Percentiles rank a stretch among this genome's conserved stretches.
Conservation (phyloP, 305 asterid genomes). For the Fraxinus albicans region DNA sequence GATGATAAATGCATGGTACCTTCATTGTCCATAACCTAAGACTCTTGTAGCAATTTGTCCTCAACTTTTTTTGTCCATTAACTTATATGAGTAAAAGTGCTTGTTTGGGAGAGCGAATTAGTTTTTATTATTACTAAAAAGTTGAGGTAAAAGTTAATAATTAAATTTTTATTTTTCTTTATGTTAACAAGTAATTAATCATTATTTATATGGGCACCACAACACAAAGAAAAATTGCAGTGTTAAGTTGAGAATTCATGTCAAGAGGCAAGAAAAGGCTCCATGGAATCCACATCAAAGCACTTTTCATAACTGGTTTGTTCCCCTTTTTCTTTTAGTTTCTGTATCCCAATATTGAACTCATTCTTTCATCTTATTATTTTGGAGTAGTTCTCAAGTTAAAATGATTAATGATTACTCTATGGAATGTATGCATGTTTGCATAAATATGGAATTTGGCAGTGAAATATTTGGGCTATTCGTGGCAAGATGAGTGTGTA, state of each 20-base stretch:
- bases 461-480: constrained; percentile 33
- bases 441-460: constrained; percentile 4
- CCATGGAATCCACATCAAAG: constrained; percentile 49
- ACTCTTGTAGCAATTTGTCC: no score
- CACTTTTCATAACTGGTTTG: constrained; percentile 55
- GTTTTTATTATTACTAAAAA: no score
- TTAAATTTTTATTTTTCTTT: neutral
- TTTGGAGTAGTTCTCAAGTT: neutral
- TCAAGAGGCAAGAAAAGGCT: constrained; percentile 48
- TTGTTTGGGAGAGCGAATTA: no score
- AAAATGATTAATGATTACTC: neutral
- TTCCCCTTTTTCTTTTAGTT: neutral
- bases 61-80: no score
- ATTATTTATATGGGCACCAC: neutral
- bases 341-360: neutral
- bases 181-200: neutral
- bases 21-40: no score
- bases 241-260: neutral
- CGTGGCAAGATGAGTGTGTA: constrained; percentile 35
- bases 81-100: no score
- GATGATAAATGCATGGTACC: no score
- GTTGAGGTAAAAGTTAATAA: no score
- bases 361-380: neutral
- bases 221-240: neutral
- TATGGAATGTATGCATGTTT: neutral